Conservation (phyloP, 306 rosid species). For the Mucuna pruriens region DNA sequence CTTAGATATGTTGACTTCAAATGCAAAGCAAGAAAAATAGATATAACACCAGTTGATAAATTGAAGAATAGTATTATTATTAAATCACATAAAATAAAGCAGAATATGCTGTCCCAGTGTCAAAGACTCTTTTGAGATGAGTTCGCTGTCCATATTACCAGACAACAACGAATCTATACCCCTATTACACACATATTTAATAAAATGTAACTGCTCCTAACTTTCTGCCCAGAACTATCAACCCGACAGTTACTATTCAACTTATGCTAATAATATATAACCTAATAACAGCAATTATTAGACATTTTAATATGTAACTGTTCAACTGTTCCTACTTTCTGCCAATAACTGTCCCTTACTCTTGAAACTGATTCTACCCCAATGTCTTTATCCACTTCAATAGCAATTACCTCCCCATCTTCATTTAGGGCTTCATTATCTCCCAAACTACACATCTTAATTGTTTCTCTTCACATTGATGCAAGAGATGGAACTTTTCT, state of each 20-base stretch:
- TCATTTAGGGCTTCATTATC: not conserved
- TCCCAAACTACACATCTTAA: not conserved
- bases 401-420: not conserved
- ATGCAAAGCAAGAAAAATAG: constrained; percentile 25
- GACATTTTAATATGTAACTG: not conserved
- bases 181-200: not conserved
- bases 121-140: not conserved
- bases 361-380: not conserved
- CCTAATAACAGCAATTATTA: not conserved
- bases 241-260: not conserved
- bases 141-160: not conserved
- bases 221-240: not conserved
- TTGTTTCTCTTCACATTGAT: not conserved
- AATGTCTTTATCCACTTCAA: not conserved
- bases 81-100: not conserved
- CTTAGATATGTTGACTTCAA: constrained; percentile 44
- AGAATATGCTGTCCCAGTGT: not conserved
- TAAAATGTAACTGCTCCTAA: not conserved
- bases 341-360: not conserved
- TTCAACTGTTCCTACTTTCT: not conserved
- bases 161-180: too few relatives aligned
- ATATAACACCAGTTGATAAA: not conserved
- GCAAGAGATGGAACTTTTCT: not conserved
- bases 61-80: not conserved
- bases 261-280: not conserved